phyloP scores from a whole-genome alignment of 148 eudicot genomes.

The Chenopodium suecicum region DNA sequence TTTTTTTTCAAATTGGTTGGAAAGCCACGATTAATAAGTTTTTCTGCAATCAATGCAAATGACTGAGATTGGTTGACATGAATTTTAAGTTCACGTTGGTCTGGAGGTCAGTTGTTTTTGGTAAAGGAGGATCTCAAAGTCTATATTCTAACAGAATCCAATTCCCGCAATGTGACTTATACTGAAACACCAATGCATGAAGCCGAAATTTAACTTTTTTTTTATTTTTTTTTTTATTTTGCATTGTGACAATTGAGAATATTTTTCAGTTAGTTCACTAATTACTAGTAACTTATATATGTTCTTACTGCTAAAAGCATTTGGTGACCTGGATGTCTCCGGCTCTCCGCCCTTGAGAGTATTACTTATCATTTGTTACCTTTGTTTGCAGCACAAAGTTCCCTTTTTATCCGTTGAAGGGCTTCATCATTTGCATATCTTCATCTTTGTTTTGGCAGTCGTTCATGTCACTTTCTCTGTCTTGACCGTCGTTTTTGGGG shows the following conservation, averaged over 20 bases:
- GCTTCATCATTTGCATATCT: conserved; percentile 84
- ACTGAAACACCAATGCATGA: not conserved
- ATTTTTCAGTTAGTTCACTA: not conserved
- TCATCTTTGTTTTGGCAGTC: conserved; percentile 82
- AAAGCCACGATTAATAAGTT: not conserved
- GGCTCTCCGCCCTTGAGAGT: not conserved
- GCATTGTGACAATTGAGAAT: not conserved
- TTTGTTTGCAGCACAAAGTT: conserved; percentile 48
- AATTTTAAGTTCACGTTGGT: not conserved
- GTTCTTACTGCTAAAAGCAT: not conserved
- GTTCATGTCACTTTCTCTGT: conserved; percentile 78
- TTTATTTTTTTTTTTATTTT: not conserved
- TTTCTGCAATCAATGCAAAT: not conserved
- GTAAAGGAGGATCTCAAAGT: not conserved
- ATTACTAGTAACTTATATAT: not conserved
- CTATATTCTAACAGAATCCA: not conserved
- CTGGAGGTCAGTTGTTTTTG: not conserved
- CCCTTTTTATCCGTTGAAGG: conserved; percentile 79
- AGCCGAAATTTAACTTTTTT: not conserved
- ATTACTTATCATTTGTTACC: not conserved
- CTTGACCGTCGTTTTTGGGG: conserved; percentile 68
- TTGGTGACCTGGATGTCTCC: not conserved
- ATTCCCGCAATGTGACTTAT: not conserved
- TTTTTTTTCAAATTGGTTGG: not conserved
- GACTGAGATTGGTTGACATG: not conserved